These are phyloP conservation scores for Begonia masoniana DNA, from an alignment of 306 rosid genomes.

Conservation along the genomic window DNA sequence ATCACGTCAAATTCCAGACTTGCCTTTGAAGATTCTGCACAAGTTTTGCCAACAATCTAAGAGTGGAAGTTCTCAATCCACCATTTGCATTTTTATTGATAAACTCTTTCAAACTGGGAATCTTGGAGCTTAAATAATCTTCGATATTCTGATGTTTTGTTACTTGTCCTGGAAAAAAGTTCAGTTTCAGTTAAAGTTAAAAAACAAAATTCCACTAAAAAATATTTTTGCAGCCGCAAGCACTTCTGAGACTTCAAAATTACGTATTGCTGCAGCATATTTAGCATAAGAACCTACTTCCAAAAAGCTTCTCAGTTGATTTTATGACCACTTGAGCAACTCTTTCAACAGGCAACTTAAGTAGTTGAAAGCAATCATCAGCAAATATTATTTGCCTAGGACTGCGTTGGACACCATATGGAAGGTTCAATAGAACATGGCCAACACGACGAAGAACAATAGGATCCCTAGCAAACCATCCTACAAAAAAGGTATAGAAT, in stretches of 20 bases:
- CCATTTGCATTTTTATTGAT: conserved; percentile 50
- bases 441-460: conserved; percentile 62
- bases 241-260: not conserved
- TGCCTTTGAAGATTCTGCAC: conserved; percentile 73
- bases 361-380: conserved; percentile 71
- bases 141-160: conserved; percentile 73
- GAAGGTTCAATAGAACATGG: conserved; percentile 15
- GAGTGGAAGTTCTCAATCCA: conserved; percentile 35
- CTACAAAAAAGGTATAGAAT: conserved; percentile 64
- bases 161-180: conserved; percentile 53
- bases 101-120: conserved; percentile 64
- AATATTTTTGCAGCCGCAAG: no score
- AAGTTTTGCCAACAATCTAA: conserved; percentile 40
- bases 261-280: conserved; percentile 8
- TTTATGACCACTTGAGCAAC: conserved; percentile 67
- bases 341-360: conserved; percentile 62
- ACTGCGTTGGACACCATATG: not conserved
- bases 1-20: conserved; percentile 12
- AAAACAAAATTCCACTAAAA: not conserved
- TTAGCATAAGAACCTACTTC: conserved; percentile 52
- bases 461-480: conserved; percentile 93
- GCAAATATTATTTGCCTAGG: not conserved
- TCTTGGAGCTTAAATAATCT: conserved; percentile 49
- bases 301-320: conserved; percentile 73
- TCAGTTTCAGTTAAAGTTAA: conserved; percentile 9